These are phyloP conservation scores for Thalassiosira exigua DNA, from an alignment of 352 stramenopile species.

Conservation along the genomic window DNA sequence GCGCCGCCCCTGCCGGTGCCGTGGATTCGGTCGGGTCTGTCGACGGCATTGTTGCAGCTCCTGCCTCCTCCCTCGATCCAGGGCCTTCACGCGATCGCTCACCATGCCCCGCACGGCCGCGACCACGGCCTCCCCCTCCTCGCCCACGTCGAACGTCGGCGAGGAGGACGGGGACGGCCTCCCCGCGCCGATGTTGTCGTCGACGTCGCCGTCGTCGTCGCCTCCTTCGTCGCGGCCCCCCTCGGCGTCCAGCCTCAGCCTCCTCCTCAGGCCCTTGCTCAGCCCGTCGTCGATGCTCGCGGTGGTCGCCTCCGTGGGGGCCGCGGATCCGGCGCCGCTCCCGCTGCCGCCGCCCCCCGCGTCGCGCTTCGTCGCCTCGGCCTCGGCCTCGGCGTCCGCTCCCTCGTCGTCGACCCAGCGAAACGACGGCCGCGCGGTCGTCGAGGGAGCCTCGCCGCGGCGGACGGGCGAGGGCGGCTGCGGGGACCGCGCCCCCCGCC, in stretches of 20 bases:
- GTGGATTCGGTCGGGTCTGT: background rate
- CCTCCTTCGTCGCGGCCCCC: too few relatives aligned
- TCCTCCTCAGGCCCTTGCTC: too few relatives aligned
- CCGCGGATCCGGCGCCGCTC: background rate
- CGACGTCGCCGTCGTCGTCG: background rate
- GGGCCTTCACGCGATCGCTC: background rate
- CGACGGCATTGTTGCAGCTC: background rate
- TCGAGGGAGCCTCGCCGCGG: background rate
- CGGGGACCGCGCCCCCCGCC: too few relatives aligned
- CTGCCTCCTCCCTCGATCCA: background rate
- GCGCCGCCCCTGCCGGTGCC: background rate
- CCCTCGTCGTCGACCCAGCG: background rate
- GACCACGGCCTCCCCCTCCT: background rate
- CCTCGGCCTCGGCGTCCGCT: background rate
- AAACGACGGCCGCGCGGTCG: background rate
- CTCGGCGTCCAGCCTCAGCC: too few relatives aligned
- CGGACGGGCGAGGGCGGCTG: too few relatives aligned
- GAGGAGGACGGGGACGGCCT: too few relatives aligned
- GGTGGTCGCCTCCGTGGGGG: slow-evolving; percentile 1
- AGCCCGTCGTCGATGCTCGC: background rate
- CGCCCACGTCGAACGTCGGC: too few relatives aligned
- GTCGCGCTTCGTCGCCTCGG: background rate
- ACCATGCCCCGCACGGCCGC: background rate
- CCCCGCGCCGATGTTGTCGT: background rate
- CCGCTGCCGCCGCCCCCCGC: background rate